These are phyloP conservation scores for Arxiozyma bovina DNA, from an alignment of 1,139 yeast species.

Conservation along the genomic window DNA sequence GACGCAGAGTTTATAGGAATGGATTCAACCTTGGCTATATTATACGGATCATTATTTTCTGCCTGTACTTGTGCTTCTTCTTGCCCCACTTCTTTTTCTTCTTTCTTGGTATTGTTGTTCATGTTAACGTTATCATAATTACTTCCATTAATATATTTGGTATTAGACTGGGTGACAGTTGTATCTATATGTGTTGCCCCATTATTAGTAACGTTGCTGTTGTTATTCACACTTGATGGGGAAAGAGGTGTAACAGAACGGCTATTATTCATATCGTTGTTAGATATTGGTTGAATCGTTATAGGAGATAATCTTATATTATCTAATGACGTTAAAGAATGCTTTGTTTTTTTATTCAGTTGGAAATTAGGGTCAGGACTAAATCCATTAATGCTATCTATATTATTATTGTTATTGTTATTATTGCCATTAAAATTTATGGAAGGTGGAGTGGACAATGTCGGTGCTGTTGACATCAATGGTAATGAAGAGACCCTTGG, in stretches of 20 bases:
- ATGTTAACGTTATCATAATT: not conserved
- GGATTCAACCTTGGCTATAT: conserved; percentile 16
- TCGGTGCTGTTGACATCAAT: not conserved
- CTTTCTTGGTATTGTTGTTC: not conserved
- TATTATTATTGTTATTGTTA: not conserved
- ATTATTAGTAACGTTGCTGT: not conserved
- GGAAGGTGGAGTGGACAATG: not conserved
- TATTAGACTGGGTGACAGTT: not conserved
- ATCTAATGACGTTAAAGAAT: not conserved
- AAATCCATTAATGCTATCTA: not conserved
- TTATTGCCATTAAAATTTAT: not conserved
- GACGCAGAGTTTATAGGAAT: conserved; percentile 25
- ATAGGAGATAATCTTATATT: not conserved
- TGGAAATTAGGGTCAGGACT: not conserved
- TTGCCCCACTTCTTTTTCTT: too few species aligned
- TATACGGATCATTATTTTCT: conserved; percentile 4
- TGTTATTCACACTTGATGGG: not conserved
- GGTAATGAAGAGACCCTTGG: not conserved
- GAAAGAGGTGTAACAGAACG: not conserved
- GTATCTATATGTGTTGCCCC: not conserved
- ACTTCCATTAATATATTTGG: not conserved
- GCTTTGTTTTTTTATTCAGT: not conserved
- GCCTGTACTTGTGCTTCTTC: too few species aligned
- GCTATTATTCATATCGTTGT: not conserved
- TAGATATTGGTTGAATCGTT: not conserved